Conservation (phyloP, 2,329 filamentous ascomycete species). For the Sarocladium brachiariae region DNA sequence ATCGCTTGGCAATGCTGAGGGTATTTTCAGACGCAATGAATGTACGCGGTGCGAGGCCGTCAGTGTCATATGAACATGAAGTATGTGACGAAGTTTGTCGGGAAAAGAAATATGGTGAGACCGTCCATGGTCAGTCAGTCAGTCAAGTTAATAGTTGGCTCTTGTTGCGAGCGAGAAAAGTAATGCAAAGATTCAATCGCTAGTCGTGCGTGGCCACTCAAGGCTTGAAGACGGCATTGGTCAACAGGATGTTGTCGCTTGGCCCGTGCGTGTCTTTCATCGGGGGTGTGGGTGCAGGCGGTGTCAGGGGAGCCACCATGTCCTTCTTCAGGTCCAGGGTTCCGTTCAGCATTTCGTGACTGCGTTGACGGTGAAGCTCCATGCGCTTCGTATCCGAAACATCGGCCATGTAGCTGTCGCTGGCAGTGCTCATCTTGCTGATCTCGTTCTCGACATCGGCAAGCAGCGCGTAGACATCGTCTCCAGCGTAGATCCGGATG, state of each 20-base stretch:
- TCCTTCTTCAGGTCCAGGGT: constrained; percentile 22
- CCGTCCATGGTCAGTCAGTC: not conserved
- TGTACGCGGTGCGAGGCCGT: constrained; percentile 6
- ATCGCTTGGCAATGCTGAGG: constrained; percentile 5
- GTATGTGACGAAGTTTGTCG: not conserved
- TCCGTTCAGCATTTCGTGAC: constrained; percentile 43
- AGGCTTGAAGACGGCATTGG: constrained; percentile 16
- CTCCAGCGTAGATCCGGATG: constrained; percentile 61
- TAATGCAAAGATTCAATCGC: not conserved
- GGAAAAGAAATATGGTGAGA: not conserved
- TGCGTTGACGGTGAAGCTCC: constrained; percentile 40
- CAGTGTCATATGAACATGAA: constrained; percentile 7
- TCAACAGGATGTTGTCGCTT: constrained; percentile 14
- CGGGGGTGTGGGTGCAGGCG: constrained; percentile 29
- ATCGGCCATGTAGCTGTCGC: constrained; percentile 12
- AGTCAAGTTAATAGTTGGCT: not conserved
- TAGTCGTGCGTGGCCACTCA: constrained; percentile 1
- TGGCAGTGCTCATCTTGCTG: constrained; percentile 26
- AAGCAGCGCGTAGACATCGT: constrained; percentile 59
- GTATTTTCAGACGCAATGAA: constrained; percentile 5
- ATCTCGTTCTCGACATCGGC: constrained; percentile 54
- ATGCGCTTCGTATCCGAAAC: constrained; percentile 24
- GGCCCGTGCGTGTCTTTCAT: constrained; percentile 14
- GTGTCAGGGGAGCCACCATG: constrained; percentile 17
- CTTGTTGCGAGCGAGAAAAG: not conserved